Evolutionary conservation across 257 asterid genomes (phyloP).

Genomic region (Eucommia ulmoides): DNA sequence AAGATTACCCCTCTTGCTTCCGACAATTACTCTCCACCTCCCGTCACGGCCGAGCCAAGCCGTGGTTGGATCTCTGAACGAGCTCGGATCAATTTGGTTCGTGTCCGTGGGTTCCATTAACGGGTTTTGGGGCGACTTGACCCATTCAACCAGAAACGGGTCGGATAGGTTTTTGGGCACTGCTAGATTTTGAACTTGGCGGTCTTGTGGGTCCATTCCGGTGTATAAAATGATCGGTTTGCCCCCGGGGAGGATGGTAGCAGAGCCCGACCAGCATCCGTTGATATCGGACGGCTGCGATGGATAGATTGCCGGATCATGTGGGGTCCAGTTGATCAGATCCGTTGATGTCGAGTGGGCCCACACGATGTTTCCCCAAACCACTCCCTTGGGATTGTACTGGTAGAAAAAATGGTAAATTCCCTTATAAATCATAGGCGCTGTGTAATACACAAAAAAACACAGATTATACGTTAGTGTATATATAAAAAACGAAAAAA

Average conservation of each 20-base stretch:
- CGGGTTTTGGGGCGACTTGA: conserved; percentile 37
- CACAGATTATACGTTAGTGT: not conserved
- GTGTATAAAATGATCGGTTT: conserved; percentile 52
- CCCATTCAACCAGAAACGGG: conserved; percentile 44
- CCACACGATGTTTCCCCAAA: conserved; percentile 44
- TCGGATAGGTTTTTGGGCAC: conserved; percentile 41
- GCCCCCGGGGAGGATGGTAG: conserved; percentile 26
- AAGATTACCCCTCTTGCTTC: conserved; percentile 13
- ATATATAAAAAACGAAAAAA: no score
- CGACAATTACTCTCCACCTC: conserved; percentile 29
- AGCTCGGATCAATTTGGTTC: conserved; percentile 8
- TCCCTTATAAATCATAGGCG: conserved; percentile 52
- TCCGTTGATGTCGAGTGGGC: conserved; percentile 57
- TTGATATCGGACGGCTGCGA: conserved; percentile 30
- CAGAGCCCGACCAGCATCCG: conserved; percentile 68
- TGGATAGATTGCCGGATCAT: conserved; percentile 29
- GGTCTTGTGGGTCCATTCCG: conserved; percentile 16
- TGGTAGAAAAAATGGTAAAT: conserved; percentile 67
- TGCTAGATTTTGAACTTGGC: conserved; percentile 55
- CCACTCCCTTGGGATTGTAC: conserved; percentile 46
- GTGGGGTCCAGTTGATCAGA: conserved; percentile 51
- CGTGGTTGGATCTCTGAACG: conserved; percentile 41
- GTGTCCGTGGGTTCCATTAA: conserved; percentile 20
- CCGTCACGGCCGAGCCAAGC: conserved; percentile 33
- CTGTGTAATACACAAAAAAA: no score